Evolutionary conservation across 345 rosid genomes (phyloP), one percentile per base, ranked within the genome.

Genomic region (Mangifera indica): DNA sequence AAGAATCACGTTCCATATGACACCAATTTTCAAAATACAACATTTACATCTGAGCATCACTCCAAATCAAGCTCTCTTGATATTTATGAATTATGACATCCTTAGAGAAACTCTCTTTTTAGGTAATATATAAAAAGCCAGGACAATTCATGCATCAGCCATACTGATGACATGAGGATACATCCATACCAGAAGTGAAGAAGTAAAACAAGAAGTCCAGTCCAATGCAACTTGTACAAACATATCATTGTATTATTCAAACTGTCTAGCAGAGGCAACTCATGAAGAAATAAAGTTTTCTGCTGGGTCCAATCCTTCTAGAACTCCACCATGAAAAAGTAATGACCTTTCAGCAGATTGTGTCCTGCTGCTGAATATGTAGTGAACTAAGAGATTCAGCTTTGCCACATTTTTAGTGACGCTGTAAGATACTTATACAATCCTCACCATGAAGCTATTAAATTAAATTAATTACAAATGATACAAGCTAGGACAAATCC

Each of bases 401-500:
- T 54, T 45, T 54, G 71, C 62, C 14, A 55, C 62, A 29, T 29
- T 55, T 37, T 55, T 37, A 34, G 62, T 53, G 57, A 49, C 56
- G 60, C 20, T 22, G 58, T 2, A 55, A 48, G 49, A 59, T 12
- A 13, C 21, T 14, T 29, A 70, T 26, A 26, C 45, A 58, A 57
- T 59, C 56, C 56, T 68, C 53, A 15, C 45, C 63, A 68, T 3
- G 10, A 55, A 20, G 17, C 34, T 22, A 55, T 26, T 32, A 66
- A 49, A 40, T 40, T 14, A 55, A 54, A 68, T 40, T 21, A 68
- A 37, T 40, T 55, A 68, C 60, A 55, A 52, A 26, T 67, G n/a
- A 13, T 70, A 59, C 64, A 70, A 48, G 48, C 66, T 34, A 46
- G 57, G 55, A 22, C 63, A 70, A 46, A 26, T 6, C 13, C 48